These are phyloP conservation scores for Fomitopsis betulina DNA, from an alignment of 1,284 basidiomycete species.

Conservation along the genomic window DNA sequence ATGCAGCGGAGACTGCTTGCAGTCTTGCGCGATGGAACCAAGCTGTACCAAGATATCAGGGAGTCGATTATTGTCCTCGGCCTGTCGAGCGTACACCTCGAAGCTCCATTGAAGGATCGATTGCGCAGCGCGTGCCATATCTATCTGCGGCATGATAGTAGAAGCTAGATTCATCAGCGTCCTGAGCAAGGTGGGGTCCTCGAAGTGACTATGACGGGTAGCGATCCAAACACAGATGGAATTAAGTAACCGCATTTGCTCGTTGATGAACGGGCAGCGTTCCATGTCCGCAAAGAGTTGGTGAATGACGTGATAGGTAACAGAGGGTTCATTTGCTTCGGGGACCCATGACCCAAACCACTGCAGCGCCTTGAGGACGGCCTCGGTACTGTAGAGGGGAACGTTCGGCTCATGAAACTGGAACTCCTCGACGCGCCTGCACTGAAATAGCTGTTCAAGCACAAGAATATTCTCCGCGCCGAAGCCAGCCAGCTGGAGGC, in stretches of 20 bases:
- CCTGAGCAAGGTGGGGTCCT: constrained; percentile 55
- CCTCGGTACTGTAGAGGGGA: constrained; percentile 46
- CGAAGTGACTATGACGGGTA: constrained; percentile 49
- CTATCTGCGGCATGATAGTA: constrained; percentile 61
- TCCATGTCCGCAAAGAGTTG: constrained; percentile 70
- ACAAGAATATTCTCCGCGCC: constrained; percentile 30
- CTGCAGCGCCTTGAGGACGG: constrained; percentile 49
- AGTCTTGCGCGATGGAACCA: constrained; percentile 53
- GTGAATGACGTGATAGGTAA: constrained; percentile 75
- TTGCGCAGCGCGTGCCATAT: constrained; percentile 65
- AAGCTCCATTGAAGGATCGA: constrained; percentile 80
- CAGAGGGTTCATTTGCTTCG: constrained; percentile 39
- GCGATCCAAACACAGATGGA: constrained; percentile 73
- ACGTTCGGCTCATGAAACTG: constrained; percentile 56
- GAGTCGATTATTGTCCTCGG: constrained; percentile 43
- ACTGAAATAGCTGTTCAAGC: constrained; percentile 47
- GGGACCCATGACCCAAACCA: constrained; percentile 48
- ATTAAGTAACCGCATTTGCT: constrained; percentile 78
- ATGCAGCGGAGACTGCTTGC: constrained; percentile 30
- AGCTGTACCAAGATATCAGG: constrained; percentile 67
- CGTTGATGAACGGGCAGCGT: constrained; percentile 75
- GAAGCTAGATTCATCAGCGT: constrained; percentile 66
- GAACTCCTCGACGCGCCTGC: constrained; percentile 45
- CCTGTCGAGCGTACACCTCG: constrained; percentile 36
- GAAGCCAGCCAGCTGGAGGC: constrained; percentile 34